These are phyloP conservation scores for Ceratocystis eucalypticola DNA, from an alignment of 2,329 filamentous ascomycete species.

Conservation along the genomic window DNA sequence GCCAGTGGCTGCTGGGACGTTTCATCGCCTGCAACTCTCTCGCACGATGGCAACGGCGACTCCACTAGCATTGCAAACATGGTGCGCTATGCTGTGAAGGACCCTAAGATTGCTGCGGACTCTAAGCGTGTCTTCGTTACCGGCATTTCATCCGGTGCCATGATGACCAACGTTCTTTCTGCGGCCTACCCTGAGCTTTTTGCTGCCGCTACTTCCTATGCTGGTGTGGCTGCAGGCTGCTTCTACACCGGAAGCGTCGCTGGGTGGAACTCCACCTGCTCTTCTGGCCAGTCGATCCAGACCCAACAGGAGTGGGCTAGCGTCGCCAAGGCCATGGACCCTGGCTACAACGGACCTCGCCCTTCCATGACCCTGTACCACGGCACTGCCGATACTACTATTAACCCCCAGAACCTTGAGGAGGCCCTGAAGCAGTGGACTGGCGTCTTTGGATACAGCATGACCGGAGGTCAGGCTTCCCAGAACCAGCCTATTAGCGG, in stretches of 20 bases:
- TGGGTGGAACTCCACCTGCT: constrained; percentile 42
- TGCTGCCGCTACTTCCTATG: constrained; percentile 37
- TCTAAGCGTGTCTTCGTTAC: constrained; percentile 38
- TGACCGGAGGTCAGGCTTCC: constrained; percentile 24
- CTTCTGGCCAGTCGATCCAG: constrained; percentile 35
- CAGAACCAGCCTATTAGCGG: constrained; percentile 28
- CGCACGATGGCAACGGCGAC: constrained; percentile 44
- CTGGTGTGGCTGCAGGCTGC: constrained; percentile 43
- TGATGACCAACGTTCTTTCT: constrained; percentile 35
- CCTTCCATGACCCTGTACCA: constrained; percentile 49
- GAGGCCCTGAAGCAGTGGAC: constrained; percentile 46
- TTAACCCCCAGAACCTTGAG: constrained; percentile 41
- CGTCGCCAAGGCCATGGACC: constrained; percentile 35
- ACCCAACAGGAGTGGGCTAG: constrained; percentile 32
- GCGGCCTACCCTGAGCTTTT: constrained; percentile 44
- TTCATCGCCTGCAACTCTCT: constrained; percentile 35
- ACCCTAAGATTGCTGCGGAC: constrained; percentile 37
- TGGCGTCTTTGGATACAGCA: constrained; percentile 33
- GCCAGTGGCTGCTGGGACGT: constrained; percentile 47
- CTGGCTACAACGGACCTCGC: constrained; percentile 34
- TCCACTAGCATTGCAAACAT: constrained; percentile 44
- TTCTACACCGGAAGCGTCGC: constrained; percentile 33
- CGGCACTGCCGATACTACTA: constrained; percentile 36
- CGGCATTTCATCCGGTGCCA: constrained; percentile 36
- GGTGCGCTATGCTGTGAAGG: constrained; percentile 40